Conservation (phyloP, 2,329 filamentous ascomycete species). For the Cladosporium sp. region DNA sequence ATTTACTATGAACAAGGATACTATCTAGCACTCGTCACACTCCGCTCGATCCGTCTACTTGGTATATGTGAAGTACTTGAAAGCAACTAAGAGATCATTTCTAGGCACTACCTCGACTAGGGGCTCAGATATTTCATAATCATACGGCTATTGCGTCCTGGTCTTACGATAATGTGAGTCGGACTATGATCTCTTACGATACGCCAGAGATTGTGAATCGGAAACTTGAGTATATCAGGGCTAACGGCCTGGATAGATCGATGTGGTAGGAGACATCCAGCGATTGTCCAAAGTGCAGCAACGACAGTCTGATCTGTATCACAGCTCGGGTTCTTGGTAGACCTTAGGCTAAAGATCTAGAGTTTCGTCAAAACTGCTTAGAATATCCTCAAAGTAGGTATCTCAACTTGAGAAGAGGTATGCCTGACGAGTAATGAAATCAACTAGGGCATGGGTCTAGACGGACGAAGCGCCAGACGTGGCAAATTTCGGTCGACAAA, state of each 20-base stretch:
- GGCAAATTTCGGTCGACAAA: too few relatives aligned
- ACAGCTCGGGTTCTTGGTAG: slow-evolving; percentile 35
- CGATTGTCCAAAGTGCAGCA: slow-evolving; percentile 60
- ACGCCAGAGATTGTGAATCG: slow-evolving; percentile 63
- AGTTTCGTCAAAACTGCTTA: slow-evolving; percentile 48
- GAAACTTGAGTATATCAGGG: slow-evolving; percentile 71
- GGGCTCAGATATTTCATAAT: slow-evolving; percentile 65
- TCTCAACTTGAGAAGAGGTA: slow-evolving; percentile 51
- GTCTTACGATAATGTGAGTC: slow-evolving; percentile 65
- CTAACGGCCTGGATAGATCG: slow-evolving; percentile 69
- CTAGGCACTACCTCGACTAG: slow-evolving; percentile 65
- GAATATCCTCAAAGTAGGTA: slow-evolving; percentile 54
- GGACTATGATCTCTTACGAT: slow-evolving; percentile 74
- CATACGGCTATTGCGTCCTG: slow-evolving; percentile 67
- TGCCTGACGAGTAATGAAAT: slow-evolving; percentile 26
- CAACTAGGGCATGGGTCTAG: too few relatives aligned
- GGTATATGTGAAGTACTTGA: slow-evolving; percentile 7
- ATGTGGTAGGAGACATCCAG: slow-evolving; percentile 94
- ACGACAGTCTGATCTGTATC: slow-evolving; percentile 55
- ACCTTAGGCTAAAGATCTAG: slow-evolving; percentile 39
- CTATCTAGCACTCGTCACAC: not conserved
- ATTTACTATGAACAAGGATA: too few relatives aligned
- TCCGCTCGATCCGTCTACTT: not conserved
- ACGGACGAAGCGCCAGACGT: too few relatives aligned
- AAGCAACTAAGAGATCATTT: not conserved